Evolutionary conservation across 805 yeast species (phyloP).

Genomic region (Myxozyma geophila): DNA sequence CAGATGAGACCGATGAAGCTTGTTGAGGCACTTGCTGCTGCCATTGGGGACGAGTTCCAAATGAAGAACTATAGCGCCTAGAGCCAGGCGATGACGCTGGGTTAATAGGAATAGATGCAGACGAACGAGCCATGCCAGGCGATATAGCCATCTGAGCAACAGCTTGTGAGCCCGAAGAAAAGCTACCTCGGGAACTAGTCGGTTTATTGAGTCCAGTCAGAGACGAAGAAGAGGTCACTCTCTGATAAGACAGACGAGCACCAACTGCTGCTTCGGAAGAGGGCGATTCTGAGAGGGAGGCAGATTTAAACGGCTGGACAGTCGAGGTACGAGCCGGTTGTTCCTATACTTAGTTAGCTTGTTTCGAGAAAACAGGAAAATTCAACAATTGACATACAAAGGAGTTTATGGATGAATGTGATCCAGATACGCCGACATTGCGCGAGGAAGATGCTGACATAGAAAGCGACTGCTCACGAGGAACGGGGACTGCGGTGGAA

Average conservation of each 20-base stretch:
- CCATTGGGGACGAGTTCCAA: slow-evolving; percentile 24
- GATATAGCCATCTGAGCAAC: slow-evolving; percentile 33
- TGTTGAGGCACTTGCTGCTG: slow-evolving; percentile 1
- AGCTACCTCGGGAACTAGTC: slow-evolving; percentile 38
- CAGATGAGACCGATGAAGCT: slow-evolving; percentile 7
- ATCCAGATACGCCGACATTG: background rate
- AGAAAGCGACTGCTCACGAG: background rate
- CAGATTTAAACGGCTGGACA: slow-evolving; percentile 65
- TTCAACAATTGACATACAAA: background rate
- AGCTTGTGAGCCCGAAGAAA: slow-evolving; percentile 44
- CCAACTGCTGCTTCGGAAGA: slow-evolving; percentile 37
- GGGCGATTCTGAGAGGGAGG: slow-evolving; percentile 56
- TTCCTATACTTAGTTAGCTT: background rate
- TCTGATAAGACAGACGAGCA: slow-evolving; percentile 48
- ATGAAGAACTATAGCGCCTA: slow-evolving; percentile 29
- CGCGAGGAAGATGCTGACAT: background rate
- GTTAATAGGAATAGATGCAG: background rate
- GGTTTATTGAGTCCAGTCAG: slow-evolving; percentile 11
- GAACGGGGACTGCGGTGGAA: background rate
- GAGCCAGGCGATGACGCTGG: slow-evolving; percentile 8
- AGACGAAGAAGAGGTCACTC: slow-evolving; percentile 21
- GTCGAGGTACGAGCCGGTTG: background rate
- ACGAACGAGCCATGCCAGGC: slow-evolving; percentile 3
- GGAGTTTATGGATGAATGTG: slow-evolving; percentile 8
- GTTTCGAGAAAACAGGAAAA: background rate